These are phyloP conservation scores for Cercophora newfieldiana DNA, from an alignment of 495 filamentous ascomycete species.

Conservation along the genomic window DNA sequence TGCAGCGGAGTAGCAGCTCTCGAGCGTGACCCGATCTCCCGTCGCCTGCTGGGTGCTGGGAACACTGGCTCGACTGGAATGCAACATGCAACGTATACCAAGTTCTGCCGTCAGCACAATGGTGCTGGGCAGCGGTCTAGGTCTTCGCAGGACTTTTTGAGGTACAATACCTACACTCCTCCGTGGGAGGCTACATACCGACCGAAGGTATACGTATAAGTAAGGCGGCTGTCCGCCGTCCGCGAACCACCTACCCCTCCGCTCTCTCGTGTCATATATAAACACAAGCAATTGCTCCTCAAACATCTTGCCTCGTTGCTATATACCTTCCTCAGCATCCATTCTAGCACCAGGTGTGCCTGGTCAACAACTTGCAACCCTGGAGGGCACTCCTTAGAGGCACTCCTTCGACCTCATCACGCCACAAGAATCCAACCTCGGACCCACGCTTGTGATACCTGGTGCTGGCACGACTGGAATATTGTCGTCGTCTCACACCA, in stretches of 20 bases:
- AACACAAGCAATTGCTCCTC: not conserved
- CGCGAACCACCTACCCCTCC: not conserved
- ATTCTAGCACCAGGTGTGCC: not conserved
- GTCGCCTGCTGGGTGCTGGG: not conserved
- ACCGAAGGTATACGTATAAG: not conserved
- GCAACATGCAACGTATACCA: slow-evolving; percentile 11
- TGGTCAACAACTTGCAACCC: not conserved
- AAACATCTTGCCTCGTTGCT: not conserved
- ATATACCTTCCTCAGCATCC: not conserved
- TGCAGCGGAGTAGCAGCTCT: not conserved
- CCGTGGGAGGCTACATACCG: not conserved
- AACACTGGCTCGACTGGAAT: too few relatives aligned
- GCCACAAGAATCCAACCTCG: not conserved
- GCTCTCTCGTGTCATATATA: not conserved
- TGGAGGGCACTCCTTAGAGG: not conserved
- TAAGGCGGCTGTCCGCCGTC: not conserved
- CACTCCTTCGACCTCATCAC: not conserved
- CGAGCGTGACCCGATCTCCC: slow-evolving; percentile 5
- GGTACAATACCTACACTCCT: not conserved
- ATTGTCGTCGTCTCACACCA: not conserved
- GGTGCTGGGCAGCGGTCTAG: not conserved
- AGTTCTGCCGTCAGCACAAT: slow-evolving; percentile 1
- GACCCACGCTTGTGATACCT: not conserved
- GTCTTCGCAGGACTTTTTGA: not conserved
- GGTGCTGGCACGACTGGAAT: not conserved